phyloP scores from a whole-genome alignment of 805 yeast genomes.

The Suhomyces sp. region DNA sequence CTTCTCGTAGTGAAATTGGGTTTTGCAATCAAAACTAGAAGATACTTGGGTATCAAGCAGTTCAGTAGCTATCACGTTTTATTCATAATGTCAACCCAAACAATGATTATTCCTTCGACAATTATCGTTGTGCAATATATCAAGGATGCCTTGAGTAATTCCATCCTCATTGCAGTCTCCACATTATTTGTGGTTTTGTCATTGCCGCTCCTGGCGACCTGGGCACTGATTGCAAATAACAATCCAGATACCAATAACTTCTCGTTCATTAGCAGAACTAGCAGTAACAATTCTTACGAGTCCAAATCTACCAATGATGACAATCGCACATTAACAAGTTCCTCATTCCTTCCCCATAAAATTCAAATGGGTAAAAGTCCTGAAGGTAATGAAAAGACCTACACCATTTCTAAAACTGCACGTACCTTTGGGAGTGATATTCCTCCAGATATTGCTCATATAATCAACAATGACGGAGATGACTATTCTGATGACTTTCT shows the following conservation, averaged over 20 bases:
- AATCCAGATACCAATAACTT: conserved; percentile 18
- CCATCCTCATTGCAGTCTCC: conserved; percentile 50
- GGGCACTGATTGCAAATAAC: conserved; percentile 76
- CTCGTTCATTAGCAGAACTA: background rate
- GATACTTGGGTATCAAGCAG: conserved; percentile 75
- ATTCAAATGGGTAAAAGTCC: too few species aligned
- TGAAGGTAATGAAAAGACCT: too few species aligned
- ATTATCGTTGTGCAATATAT: conserved; percentile 56
- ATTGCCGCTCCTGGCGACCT: conserved; percentile 79
- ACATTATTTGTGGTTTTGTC: conserved; percentile 65
- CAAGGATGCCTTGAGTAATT: conserved; percentile 19
- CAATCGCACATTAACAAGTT: conserved; percentile 1
- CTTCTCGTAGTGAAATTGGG: conserved; percentile 64
- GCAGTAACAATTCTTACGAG: background rate
- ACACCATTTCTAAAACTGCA: too few species aligned
- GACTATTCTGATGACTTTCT: too few species aligned
- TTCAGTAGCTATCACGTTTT: conserved; percentile 81
- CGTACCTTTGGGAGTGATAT: too few species aligned
- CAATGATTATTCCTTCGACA: conserved; percentile 75
- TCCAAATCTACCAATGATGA: background rate
- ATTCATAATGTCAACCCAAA: conserved; percentile 77
- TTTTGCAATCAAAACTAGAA: conserved; percentile 68
- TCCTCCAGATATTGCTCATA: too few species aligned
- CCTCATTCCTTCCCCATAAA: background rate
- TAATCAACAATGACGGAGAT: too few species aligned